These are phyloP conservation scores for Cutaneotrichosporon spelunceum DNA, from an alignment of 1,284 basidiomycete species.

Conservation along the genomic window DNA sequence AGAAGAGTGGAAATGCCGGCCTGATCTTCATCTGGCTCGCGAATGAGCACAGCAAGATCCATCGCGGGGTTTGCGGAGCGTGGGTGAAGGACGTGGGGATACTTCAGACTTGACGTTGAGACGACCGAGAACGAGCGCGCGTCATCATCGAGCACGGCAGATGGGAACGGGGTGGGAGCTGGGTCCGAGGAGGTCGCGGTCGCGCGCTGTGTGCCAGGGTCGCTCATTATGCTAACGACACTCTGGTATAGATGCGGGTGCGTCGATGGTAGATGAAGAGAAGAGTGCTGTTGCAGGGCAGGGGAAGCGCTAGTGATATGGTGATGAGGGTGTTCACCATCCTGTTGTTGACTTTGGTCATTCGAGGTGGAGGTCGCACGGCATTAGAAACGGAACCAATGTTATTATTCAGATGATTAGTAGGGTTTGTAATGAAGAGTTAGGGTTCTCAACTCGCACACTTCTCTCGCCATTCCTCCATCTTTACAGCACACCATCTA, in stretches of 20 bases:
- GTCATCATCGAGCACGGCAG: neutral
- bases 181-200: neutral
- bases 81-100: slow-evolving; percentile 36
- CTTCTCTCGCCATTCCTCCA: neutral
- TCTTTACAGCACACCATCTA: neutral
- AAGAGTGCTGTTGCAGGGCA: neutral
- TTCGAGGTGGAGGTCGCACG: neutral
- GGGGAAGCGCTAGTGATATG: neutral
- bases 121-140: slow-evolving; percentile 37
- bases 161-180: neutral
- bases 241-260: neutral
- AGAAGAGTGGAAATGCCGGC: slow-evolving; percentile 19
- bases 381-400: neutral
- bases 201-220: neutral
- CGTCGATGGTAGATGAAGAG: neutral
- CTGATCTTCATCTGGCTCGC: slow-evolving; percentile 8
- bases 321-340: neutral
- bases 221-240: neutral
- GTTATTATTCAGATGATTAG: neutral
- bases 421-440: neutral
- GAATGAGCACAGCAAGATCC: slow-evolving; percentile 43
- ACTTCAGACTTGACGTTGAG: slow-evolving; percentile 28
- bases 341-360: slow-evolving; percentile 5
- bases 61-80: slow-evolving; percentile 44
- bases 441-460: neutral